phyloP scores from a whole-genome alignment of 106 monocot species.

The Posidonia australis region DNA sequence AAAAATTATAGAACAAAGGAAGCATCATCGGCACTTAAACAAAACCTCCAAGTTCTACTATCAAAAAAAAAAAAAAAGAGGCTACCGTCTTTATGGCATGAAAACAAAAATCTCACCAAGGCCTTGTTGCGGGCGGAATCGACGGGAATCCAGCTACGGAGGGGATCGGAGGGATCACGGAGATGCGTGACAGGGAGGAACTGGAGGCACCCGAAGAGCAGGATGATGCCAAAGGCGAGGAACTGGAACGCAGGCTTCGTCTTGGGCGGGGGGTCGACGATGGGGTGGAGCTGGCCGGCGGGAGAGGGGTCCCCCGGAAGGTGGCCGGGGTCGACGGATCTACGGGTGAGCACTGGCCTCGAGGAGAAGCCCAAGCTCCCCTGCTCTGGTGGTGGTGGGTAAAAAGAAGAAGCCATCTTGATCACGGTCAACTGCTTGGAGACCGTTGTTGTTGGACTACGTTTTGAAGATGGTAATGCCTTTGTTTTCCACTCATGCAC shows the following conservation, averaged over 20 bases:
- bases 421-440: too few relatives aligned
- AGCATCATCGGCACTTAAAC: neutral
- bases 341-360: slow-evolving; percentile 15
- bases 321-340: slow-evolving; percentile 5
- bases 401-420: too few relatives aligned
- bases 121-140: neutral
- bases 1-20: too few relatives aligned
- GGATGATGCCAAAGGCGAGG: slow-evolving; percentile 40
- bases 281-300: slow-evolving; percentile 22
- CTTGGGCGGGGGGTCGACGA: slow-evolving; percentile 61
- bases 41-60: neutral
- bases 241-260: slow-evolving; percentile 34
- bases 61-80: too few relatives aligned
- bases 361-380: too few relatives aligned
- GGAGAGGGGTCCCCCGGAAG: neutral
- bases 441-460: too few relatives aligned
- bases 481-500: too few relatives aligned
- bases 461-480: too few relatives aligned
- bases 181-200: slow-evolving; percentile 75
- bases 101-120: too few relatives aligned
- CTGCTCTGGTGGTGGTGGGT: too few relatives aligned
- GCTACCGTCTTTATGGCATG: too few relatives aligned
- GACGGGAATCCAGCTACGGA: slow-evolving; percentile 51
- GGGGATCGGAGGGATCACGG: slow-evolving; percentile 52
- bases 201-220: slow-evolving; percentile 58